Conservation (phyloP, 2,329 filamentous ascomycete genomes). For the Aspergillus fumigatus region DNA sequence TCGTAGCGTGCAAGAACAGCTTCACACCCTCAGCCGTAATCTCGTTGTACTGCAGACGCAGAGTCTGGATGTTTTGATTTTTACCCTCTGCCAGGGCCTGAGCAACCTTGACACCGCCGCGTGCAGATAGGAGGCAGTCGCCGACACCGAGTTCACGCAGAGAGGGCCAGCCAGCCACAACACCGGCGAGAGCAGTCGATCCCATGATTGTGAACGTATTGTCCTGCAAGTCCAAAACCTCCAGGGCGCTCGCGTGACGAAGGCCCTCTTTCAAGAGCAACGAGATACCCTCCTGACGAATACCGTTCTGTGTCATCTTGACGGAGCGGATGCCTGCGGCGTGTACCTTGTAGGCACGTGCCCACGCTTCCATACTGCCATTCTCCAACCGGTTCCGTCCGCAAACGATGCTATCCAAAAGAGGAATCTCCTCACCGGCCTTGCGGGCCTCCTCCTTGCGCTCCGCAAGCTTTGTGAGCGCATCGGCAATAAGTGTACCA, state of each 20-base stretch:
- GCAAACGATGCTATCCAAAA: constrained; percentile 95
- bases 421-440: constrained; percentile 64
- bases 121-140: constrained; percentile 76
- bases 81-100: constrained; percentile 68
- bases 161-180: constrained; percentile 67
- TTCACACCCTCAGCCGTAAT: constrained; percentile 74
- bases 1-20: constrained; percentile 64
- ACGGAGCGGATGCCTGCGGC: constrained; percentile 71
- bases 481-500: constrained; percentile 82
- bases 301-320: constrained; percentile 98
- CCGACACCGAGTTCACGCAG: constrained; percentile 82
- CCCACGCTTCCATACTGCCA: constrained; percentile 94
- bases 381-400: constrained; percentile 94
- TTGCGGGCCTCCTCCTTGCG: constrained; percentile 71
- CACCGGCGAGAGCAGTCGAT: constrained; percentile 70
- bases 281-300: constrained; percentile 86
- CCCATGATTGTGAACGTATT: constrained; percentile 90
- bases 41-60: constrained; percentile 91
- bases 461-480: constrained; percentile 73
- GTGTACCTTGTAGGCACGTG: constrained; percentile 78
- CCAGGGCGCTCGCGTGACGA: constrained; percentile 61
- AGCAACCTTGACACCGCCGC: constrained; percentile 70
- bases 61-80: constrained; percentile 72
- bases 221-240: constrained; percentile 86
- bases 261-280: constrained; percentile 76